Conservation (phyloP, 306 rosid genomes). For the Lablab purpureus region DNA sequence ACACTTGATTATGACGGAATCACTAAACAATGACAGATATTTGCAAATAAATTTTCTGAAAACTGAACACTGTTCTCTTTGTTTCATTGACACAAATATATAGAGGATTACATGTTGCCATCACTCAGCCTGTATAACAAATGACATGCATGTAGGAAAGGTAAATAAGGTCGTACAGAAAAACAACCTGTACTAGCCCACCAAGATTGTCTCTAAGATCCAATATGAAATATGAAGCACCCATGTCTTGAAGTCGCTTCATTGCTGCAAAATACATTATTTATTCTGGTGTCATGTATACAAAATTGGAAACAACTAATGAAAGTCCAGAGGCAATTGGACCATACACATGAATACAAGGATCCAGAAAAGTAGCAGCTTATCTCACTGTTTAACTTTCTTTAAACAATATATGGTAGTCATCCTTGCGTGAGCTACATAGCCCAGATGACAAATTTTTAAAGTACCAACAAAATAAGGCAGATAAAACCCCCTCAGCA, state of each 20-base stretch:
- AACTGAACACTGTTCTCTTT: background rate
- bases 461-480: conserved; percentile 9
- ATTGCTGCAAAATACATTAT: conserved; percentile 72
- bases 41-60: background rate
- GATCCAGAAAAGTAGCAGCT: conserved; percentile 11
- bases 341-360: background rate
- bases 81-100: background rate
- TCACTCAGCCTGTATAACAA: background rate
- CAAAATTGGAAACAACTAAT: conserved; percentile 9
- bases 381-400: conserved; percentile 23
- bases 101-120: background rate
- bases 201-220: conserved; percentile 99
- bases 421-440: conserved; percentile 16
- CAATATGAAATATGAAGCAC: conserved; percentile 84
- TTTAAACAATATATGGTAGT: background rate
- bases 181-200: conserved; percentile 91
- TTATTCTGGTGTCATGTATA: conserved; percentile 13
- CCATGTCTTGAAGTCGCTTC: conserved; percentile 91
- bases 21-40: background rate
- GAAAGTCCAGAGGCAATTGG: conserved; percentile 12
- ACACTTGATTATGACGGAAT: background rate
- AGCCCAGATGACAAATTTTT: conserved; percentile 1
- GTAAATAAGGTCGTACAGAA: conserved; percentile 18
- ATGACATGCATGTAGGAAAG: background rate
- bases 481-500: background rate